Conservation (phyloP, 2,329 filamentous ascomycete genomes). For the Xylariaceae sp. region DNA sequence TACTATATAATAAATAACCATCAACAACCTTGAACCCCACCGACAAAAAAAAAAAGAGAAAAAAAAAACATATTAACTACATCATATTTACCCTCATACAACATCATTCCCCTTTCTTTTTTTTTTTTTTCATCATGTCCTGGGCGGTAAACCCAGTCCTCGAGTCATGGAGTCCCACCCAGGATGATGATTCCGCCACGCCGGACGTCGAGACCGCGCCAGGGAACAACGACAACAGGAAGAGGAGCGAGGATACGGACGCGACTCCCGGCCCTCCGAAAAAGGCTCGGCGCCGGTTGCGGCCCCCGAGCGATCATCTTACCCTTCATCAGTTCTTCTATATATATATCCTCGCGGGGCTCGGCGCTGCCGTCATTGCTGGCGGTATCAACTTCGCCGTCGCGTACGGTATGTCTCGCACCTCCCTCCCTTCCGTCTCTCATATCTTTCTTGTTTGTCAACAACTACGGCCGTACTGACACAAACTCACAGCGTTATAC, state of each 20-base stretch:
- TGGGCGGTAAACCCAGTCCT: constrained; percentile 27
- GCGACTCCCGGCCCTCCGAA: constrained; percentile 6
- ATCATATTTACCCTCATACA: background rate
- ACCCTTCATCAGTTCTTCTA: constrained; percentile 44
- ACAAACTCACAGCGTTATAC: constrained; percentile 41
- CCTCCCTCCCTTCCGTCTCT: background rate
- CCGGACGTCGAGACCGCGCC: constrained; percentile 18
- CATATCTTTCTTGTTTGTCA: background rate
- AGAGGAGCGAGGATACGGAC: background rate
- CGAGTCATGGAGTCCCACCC: constrained; percentile 2
- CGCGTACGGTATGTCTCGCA: constrained; percentile 39
- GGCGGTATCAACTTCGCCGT: constrained; percentile 48
- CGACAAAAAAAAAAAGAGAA: no score
- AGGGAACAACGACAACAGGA: background rate
- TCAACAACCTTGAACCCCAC: no score
- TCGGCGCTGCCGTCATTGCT: constrained; percentile 43
- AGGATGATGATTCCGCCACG: background rate
- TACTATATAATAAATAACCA: no score
- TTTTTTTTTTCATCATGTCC: constrained; percentile 19
- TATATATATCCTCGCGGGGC: constrained; percentile 42
- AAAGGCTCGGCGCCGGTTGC: constrained; percentile 12
- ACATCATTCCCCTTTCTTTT: no score
- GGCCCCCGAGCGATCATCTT: constrained; percentile 35
- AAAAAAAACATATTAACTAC: no score
- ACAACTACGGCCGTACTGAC: constrained; percentile 4